phyloP scores from a whole-genome alignment of 2,329 filamentous ascomycete genomes.

The Bipolaris cookei region DNA sequence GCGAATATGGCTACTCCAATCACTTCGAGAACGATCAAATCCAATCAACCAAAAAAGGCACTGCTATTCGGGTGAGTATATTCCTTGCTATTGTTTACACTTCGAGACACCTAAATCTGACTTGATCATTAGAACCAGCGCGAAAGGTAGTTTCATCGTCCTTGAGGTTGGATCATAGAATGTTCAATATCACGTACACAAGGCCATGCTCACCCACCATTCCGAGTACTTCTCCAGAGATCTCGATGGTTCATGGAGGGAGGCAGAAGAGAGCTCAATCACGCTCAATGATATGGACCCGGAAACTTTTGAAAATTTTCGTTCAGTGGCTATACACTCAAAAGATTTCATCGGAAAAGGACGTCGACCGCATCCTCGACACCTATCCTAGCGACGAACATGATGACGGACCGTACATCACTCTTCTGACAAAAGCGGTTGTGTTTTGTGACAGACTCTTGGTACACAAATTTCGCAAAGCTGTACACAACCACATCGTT shows the following conservation, averaged over 20 bases:
- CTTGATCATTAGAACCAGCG: not conserved
- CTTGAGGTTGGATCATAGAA: not conserved
- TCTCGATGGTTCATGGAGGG: not conserved
- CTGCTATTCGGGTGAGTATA: not conserved
- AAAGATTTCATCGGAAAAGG: not conserved
- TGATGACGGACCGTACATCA: not conserved
- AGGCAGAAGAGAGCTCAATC: not conserved
- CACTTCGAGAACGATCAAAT: not conserved
- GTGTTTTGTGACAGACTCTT: not conserved
- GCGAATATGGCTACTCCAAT: not conserved
- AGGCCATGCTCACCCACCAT: not conserved
- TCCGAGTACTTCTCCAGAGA: not conserved
- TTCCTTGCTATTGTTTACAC: not conserved
- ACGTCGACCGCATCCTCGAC: not conserved
- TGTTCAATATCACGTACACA: not conserved
- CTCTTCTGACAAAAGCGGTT: not conserved
- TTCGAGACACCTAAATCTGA: not conserved
- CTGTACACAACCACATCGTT: not conserved
- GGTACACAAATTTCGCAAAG: not conserved
- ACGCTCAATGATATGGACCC: not conserved
- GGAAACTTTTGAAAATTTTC: not conserved
- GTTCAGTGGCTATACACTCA: not conserved
- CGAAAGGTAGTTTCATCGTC: not conserved
- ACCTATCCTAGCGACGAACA: not conserved
- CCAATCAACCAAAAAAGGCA: not conserved